Evolutionary conservation across 2,329 filamentous ascomycete species (phyloP), one percentile per base, ranked within the genome.

Genomic region (Orbilia blumenaviensis): DNA sequence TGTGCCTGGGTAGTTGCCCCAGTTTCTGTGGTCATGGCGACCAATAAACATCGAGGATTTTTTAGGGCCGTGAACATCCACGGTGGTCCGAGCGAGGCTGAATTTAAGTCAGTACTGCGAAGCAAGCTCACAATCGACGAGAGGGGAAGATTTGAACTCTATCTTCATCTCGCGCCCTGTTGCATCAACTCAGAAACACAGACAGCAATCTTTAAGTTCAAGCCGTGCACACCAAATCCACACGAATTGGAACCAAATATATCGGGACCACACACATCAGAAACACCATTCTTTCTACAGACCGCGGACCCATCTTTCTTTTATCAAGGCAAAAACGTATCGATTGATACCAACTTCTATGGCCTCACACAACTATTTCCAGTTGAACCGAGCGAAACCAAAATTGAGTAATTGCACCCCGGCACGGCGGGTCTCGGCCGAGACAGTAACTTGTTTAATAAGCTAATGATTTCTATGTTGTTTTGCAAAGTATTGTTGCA

Each of bases 341-440:
- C 56, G 25, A 72, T 78, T 10, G 77, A 78, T 29, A 36, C 42
- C 42, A 18, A 79, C 25, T 78, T 79, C 44, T 73, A 48, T 34
- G 77, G 78, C 3, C 63, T 79, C n/a, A 79, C 78, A 3, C 77
- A 76, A 38, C 52, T 79, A 7, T 78, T 78, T 27, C 12, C 60
- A 0, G 54, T 74, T 12, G 25, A 36, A 36, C 18, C 38, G n/a
- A 14, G 48, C 1, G 9, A 48, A 14, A 71, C 77, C n/a, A 9
- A 38, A 12, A 60, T 73, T 14, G 78, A 78, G 78, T 79, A 62
- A 66, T 56, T 54, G 21, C 21, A 14, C 41, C 14, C 41, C 41
- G 21, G 18, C 10, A n/a, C n/a, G n/a, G n/a, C n/a, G n/a, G n/a
- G n/a, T n/a, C n/a, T n/a, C n/a, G n/a, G n/a, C n/a, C n/a, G n/a